Evolutionary conservation across 2,329 filamentous ascomycete species (phyloP).

Genomic region (Cercospora zeae-maydis): DNA sequence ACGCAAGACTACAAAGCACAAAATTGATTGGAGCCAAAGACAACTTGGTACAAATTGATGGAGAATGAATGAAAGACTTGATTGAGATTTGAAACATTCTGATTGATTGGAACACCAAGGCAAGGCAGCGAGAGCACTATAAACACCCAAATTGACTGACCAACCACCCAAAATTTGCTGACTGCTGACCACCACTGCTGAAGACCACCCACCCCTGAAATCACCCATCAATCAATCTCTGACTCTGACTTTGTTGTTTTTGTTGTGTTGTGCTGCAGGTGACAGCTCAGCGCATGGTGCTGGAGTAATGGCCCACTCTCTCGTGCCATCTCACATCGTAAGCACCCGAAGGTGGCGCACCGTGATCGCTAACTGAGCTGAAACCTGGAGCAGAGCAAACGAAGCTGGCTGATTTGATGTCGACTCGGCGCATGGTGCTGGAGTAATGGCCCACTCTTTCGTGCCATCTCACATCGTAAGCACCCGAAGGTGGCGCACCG

Average conservation of each 20-base stretch:
- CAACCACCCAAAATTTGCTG: not conserved
- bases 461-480: constrained; percentile 2
- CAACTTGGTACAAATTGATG: not conserved
- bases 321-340: constrained; percentile 2
- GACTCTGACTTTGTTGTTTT: not conserved
- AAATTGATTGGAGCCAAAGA: not conserved
- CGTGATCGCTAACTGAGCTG: not conserved
- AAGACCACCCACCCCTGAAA: not conserved
- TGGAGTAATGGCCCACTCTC: constrained; percentile 2
- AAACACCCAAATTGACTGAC: not conserved
- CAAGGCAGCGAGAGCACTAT: constrained; percentile 2
- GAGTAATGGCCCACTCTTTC: constrained; percentile 3
- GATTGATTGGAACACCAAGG: not conserved
- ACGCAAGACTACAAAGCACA: not conserved
- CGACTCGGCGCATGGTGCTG: not conserved
- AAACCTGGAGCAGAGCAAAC: not conserved
- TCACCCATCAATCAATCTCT: not conserved
- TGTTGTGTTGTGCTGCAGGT: not conserved
- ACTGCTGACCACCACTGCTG: not conserved
- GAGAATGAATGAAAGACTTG: not conserved
- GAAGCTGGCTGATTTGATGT: not conserved
- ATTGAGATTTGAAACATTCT: not conserved
- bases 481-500: constrained; percentile 4
- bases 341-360: constrained; percentile 4
- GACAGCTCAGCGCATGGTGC: constrained; percentile 2